Base-by-base conservation (phyloP, 768 basidiomycete genomes). In the Macrocybe gigantea region DNA sequence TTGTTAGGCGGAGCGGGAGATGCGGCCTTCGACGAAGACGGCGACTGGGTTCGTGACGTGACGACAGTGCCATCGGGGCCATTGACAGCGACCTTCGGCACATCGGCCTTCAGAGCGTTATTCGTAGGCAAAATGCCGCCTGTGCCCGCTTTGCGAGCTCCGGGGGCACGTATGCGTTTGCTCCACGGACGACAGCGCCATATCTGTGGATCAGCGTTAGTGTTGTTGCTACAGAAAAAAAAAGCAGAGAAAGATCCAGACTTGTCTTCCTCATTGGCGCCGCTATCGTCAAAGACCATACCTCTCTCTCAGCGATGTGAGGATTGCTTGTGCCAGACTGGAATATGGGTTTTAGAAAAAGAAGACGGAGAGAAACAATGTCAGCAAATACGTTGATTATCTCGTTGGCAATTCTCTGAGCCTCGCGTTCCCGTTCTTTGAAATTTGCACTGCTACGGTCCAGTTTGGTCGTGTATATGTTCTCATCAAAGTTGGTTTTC, bases 201-300 rank as follows among this genome's bases (percentile, higher is more conserved):
- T 92, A 98, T 66, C 93, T 96, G 60, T 37, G 49, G 49, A 46
- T 42, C 37, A 48, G 22, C 22, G 22, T 22, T 22, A 22, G 22
- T 22, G 22, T 22, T 22, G 22, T 22, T 22, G 22, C 22, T 22
- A 22, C 22, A 22, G 22, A 4, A 4, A 22, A 4, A 22, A 42
- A 57, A 50, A 44, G 45, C 43, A 51, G 38, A 43, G 53, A 35
- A 55, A 51, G 41, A 15, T 61, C 80, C 59, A 53, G 54, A 97
- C 95, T 91, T 94, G 71, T 98, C 95, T 66, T 99, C 96, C 70
- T 99, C 96, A 62, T 94, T 93, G 49, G 73, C 64, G 36, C 82
- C 85, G 49, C 77, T 84, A 53, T 88, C 85, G 60, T 90, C 86
- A 12, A 79, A 66, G 33, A 62, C 59, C 50, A 79, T 56, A 51